Conservation (phyloP, 202 grass and related monocot genomes). For the Cymbopogon flexuosus region DNA sequence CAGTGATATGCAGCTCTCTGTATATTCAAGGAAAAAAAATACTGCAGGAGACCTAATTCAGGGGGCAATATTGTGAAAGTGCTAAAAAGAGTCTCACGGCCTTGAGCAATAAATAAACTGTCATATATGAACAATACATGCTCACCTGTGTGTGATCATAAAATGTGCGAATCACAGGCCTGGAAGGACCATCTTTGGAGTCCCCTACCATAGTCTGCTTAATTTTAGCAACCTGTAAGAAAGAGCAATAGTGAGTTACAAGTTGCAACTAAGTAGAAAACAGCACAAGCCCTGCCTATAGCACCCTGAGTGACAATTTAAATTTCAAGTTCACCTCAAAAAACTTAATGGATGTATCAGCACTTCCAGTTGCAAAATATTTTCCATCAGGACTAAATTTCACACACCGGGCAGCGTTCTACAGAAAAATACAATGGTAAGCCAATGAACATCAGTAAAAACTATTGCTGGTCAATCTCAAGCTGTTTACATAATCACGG, state of each 20-base stretch:
- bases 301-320: not conserved
- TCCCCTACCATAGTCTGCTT: constrained; percentile 81
- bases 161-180: constrained; percentile 80
- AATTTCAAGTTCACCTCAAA: constrained; percentile 59
- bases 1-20: not conserved
- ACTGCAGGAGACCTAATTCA: not conserved
- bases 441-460: not conserved
- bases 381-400: constrained; percentile 83
- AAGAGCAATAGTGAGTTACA: not conserved
- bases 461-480: not conserved
- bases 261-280: not conserved
- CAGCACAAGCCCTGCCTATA: not conserved
- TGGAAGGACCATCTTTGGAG: constrained; percentile 66
- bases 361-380: constrained; percentile 88
- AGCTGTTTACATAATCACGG: not conserved
- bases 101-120: constrained; percentile 3
- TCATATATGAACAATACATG: not conserved
- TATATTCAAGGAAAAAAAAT: not conserved
- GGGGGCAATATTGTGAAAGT: constrained; percentile 4
- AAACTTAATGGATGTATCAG: constrained; percentile 84
- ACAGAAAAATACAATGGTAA: constrained; percentile 32
- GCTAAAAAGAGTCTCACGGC: not conserved
- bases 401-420: constrained; percentile 78
- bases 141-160: constrained; percentile 86
- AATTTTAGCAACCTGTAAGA: constrained; percentile 72